Evolutionary conservation across 2,329 filamentous ascomycete genomes (phyloP).

Genomic region (Anthostomella pinea): DNA sequence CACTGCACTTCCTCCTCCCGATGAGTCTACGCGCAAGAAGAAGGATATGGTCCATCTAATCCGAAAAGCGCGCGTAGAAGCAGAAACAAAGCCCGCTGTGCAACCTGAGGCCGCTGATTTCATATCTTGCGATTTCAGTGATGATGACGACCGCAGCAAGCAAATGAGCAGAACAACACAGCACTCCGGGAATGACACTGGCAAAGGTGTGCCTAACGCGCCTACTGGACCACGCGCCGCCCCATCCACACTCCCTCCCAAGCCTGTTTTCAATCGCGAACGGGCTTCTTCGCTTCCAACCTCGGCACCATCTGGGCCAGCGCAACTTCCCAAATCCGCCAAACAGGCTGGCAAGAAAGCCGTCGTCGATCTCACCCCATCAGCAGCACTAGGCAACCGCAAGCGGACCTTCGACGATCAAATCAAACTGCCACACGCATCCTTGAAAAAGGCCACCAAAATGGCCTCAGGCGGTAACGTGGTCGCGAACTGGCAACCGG

Average conservation of each 20-base stretch:
- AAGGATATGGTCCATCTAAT: constrained; percentile 88
- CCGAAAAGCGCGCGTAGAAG: constrained; percentile 76
- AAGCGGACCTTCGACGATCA: constrained; percentile 74
- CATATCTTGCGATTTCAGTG: constrained; percentile 76
- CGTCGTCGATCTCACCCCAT: constrained; percentile 35
- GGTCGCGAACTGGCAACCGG: constrained; percentile 50
- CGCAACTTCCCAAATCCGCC: constrained; percentile 9
- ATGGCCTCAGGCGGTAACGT: constrained; percentile 51
- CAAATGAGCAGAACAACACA: constrained; percentile 4
- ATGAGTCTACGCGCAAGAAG: constrained; percentile 70
- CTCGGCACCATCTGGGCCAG: constrained; percentile 3
- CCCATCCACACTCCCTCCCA: constrained; percentile 13
- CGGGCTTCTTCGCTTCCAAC: constrained; percentile 1
- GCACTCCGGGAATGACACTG: background rate
- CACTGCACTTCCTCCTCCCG: constrained; percentile 77
- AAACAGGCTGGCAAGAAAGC: constrained; percentile 8
- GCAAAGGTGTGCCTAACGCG: constrained; percentile 33
- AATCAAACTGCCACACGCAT: constrained; percentile 57
- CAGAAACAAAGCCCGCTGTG: constrained; percentile 44
- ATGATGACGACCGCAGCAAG: constrained; percentile 45
- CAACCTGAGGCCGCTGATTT: constrained; percentile 73
- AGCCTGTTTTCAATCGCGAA: constrained; percentile 6
- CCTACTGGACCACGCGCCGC: constrained; percentile 32
- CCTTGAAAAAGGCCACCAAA: constrained; percentile 49
- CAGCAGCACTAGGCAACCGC: constrained; percentile 55